These are phyloP conservation scores for Colletotrichum godetiae DNA, from an alignment of 2,329 filamentous ascomycete species.

Conservation along the genomic window DNA sequence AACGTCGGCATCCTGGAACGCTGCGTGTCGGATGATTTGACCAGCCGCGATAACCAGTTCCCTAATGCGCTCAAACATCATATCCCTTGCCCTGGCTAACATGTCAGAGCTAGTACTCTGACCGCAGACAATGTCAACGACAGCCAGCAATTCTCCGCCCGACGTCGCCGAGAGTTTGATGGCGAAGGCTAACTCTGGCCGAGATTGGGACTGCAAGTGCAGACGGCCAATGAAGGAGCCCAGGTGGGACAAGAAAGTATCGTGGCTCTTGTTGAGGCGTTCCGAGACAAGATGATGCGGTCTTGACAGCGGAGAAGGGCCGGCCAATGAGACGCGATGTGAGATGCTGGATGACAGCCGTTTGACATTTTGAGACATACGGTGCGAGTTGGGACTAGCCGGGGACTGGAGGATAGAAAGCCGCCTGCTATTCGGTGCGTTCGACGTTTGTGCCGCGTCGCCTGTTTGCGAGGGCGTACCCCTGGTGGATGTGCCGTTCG, in stretches of 20 bases:
- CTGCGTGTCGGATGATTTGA: constrained; percentile 78
- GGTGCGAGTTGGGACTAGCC: constrained; percentile 43
- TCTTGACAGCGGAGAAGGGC: constrained; percentile 70
- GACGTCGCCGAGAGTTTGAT: constrained; percentile 87
- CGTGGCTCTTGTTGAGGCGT: constrained; percentile 82
- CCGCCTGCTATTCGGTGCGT: constrained; percentile 54
- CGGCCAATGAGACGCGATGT: constrained; percentile 82
- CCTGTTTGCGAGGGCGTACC: constrained; percentile 48
- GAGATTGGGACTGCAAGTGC: constrained; percentile 91
- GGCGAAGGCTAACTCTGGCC: constrained; percentile 82
- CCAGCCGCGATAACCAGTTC: constrained; percentile 84
- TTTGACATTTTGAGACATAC: constrained; percentile 54
- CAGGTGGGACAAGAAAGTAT: constrained; percentile 89
- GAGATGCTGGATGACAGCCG: constrained; percentile 68
- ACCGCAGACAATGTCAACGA: constrained; percentile 85
- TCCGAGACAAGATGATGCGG: constrained; percentile 85
- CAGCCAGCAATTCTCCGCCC: constrained; percentile 80
- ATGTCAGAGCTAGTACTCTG: constrained; percentile 77
- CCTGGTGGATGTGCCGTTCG: constrained; percentile 47
- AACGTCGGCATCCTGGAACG: constrained; percentile 79
- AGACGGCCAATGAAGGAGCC: constrained; percentile 92
- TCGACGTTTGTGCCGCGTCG: constrained; percentile 50
- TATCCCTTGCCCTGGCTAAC: constrained; percentile 75
- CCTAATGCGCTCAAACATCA: constrained; percentile 83
- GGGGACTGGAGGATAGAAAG: constrained; percentile 57